Base-by-base conservation (phyloP, 768 basidiomycete genomes). In the Rhizopogon salebrosus region DNA sequence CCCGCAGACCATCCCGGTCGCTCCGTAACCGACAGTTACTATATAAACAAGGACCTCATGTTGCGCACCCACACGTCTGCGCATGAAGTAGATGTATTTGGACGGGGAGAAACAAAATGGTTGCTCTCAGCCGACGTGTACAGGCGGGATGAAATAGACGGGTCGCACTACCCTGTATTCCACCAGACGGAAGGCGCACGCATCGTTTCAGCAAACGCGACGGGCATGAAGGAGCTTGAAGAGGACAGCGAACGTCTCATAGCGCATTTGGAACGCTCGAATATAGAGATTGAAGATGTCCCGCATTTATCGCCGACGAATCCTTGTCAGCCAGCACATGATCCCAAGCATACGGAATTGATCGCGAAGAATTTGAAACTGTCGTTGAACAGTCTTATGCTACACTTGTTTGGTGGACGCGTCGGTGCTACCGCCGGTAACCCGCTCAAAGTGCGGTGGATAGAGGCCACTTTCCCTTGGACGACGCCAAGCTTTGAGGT, bases 401-500 rank as follows among this genome's bases (percentile, higher is more conserved):
- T 94, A 49, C 76, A 78, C 50, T 72, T 99, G 24, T 98, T 98
- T 66, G 89, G 89, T 4, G 77, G 75, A 8, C 75, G 67, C 10
- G 75, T 73, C 16, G 80, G 73, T 10, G 73, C 74, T 24, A 75
- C 69, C 22, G 73, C 72, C 16, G 74, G 79, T 35, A 80, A 89
- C 46, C 95, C 97, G 23, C 74, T 99, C 56, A 77, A 82, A 57
- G 88, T 99, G 24, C 77, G 97, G 20, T 99, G 97, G 97, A 98
- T 98, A 57, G 93, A 98, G 65, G 92, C 95, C 2, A 92, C 89
- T 63, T 98, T 99, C 72, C 97, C 97, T 1, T 99, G 95, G 77
- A 99, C 97, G 51, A 89, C 85, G 54, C 97, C 97, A 8, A 97
- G 94, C 66, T 99, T 91, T 64, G 95, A 99, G 65, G 95, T 99